A percentile compares a stretch with the other conserved stretches of the same genome.
Conservation (phyloP, 1,284 basidiomycete genomes). For the Anthracocystis setariae region DNA sequence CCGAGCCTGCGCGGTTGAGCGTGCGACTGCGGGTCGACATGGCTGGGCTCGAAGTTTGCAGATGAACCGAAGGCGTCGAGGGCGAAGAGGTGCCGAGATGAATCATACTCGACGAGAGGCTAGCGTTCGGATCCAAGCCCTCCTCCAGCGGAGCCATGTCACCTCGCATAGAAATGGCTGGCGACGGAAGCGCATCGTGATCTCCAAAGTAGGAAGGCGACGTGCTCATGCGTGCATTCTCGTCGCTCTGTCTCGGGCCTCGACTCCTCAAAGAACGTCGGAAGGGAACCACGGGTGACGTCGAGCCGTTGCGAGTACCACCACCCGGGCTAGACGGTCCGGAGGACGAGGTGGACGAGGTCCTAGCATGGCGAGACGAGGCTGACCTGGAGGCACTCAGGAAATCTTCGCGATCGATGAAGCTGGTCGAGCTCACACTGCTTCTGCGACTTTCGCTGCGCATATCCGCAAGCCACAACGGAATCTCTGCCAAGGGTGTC, state of each 20-base stretch:
- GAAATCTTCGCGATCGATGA: conserved; percentile 36
- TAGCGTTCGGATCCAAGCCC: conserved; percentile 6
- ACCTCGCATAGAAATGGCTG: conserved; percentile 17
- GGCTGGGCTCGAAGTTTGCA: conserved; percentile 35
- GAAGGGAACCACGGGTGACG: conserved; percentile 30
- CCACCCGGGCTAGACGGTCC: conserved; percentile 30
- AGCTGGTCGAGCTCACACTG: conserved; percentile 32
- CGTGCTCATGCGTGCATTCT: conserved; percentile 37
- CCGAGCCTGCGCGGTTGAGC: conserved; percentile 24
- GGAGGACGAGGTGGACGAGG: conserved; percentile 25
- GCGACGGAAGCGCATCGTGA: conserved; percentile 23
- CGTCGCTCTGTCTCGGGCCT: conserved; percentile 36
- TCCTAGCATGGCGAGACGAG: conserved; percentile 30
- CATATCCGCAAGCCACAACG: conserved; percentile 50
- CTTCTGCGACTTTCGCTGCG: conserved; percentile 42
- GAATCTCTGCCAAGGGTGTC: conserved; percentile 49
- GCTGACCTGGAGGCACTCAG: conserved; percentile 14
- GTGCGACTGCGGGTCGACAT: conserved; percentile 49
- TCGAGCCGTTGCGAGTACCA: conserved; percentile 33
- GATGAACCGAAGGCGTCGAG: conserved; percentile 18
- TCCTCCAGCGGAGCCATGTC: conserved; percentile 18
- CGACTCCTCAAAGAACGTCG: conserved; percentile 29
- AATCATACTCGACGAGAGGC: conserved; percentile 27
- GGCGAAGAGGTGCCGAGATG: conserved; percentile 25
- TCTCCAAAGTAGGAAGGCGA: conserved; percentile 42